Evolutionary conservation across 129 eudicot genomes (phyloP).

Genomic region (Helianthus tuberosus): DNA sequence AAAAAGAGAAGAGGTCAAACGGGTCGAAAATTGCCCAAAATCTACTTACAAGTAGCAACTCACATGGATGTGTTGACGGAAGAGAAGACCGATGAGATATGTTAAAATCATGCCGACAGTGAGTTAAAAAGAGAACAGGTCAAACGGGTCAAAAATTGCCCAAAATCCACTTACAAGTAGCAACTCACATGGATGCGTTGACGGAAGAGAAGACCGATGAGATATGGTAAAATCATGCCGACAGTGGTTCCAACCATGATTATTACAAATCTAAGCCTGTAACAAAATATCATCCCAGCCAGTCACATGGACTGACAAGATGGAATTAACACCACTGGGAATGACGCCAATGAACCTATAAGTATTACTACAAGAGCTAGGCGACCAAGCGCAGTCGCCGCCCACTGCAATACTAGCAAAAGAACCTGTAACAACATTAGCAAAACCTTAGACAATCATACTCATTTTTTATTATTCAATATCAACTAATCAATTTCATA

Average conservation of each 20-base stretch:
- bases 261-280: conserved; percentile 86
- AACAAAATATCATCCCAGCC: conserved; percentile 98
- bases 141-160: no score
- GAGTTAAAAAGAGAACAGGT: no score
- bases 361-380: conserved; percentile 82
- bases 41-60: no score
- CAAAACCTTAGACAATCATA: background rate
- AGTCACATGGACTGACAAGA: conserved; percentile 98
- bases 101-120: no score
- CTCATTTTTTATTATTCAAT: background rate
- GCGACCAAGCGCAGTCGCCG: conserved; percentile 93
- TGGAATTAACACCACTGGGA: conserved; percentile 83
- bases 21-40: no score
- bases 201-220: conserved; percentile 79
- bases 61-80: no score
- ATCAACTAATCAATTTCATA: background rate
- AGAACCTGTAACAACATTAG: conserved; percentile 62
- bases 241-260: conserved; percentile 93
- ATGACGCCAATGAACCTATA: conserved; percentile 78
- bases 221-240: conserved; percentile 85
- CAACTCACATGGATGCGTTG: conserved; percentile 85
- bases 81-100: no score
- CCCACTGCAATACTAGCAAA: conserved; percentile 81
- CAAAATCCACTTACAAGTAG: no score
- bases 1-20: no score